Evolutionary conservation across 1,139 yeast species (phyloP).

Genomic region (Taphrina wiesneri): DNA sequence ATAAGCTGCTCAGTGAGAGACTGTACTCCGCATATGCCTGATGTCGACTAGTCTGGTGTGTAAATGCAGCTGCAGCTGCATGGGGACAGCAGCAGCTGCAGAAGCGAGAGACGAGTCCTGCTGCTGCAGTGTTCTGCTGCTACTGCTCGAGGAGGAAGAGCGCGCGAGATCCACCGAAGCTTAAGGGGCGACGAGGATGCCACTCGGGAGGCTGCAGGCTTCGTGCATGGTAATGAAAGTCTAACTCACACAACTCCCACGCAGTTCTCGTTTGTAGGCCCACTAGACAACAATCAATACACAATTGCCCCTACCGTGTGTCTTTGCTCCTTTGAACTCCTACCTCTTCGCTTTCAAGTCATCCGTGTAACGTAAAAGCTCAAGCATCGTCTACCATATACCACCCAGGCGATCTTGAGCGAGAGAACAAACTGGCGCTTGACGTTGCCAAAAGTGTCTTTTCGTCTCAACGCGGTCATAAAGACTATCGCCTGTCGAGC

Average conservation of each 20-base stretch:
- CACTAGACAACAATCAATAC: constrained; percentile 3
- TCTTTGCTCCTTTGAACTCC: neutral
- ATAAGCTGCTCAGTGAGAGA: neutral
- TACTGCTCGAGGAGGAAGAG: neutral
- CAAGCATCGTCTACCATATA: neutral
- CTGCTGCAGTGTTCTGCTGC: neutral
- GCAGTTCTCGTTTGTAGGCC: constrained; percentile 7
- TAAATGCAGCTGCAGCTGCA: neutral
- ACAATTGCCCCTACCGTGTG: neutral
- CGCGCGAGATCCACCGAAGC: constrained; percentile 9
- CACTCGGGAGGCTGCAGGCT: constrained; percentile 6
- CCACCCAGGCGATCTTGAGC: neutral
- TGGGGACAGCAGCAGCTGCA: neutral
- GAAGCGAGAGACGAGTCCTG: neutral
- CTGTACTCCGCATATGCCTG: too few species aligned
- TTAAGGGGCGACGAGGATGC: neutral
- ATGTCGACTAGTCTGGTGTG: too few species aligned
- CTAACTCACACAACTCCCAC: constrained; percentile 13
- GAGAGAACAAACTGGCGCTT: neutral
- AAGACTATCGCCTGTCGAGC: neutral
- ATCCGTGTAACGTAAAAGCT: neutral
- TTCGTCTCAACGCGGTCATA: neutral
- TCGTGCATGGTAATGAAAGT: constrained; percentile 12
- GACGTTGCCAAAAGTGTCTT: neutral
- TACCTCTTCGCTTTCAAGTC: neutral